These are phyloP conservation scores for Scopulariopsis brevicaulis DNA, from an alignment of 2,329 filamentous ascomycete species.

Conservation along the genomic window DNA sequence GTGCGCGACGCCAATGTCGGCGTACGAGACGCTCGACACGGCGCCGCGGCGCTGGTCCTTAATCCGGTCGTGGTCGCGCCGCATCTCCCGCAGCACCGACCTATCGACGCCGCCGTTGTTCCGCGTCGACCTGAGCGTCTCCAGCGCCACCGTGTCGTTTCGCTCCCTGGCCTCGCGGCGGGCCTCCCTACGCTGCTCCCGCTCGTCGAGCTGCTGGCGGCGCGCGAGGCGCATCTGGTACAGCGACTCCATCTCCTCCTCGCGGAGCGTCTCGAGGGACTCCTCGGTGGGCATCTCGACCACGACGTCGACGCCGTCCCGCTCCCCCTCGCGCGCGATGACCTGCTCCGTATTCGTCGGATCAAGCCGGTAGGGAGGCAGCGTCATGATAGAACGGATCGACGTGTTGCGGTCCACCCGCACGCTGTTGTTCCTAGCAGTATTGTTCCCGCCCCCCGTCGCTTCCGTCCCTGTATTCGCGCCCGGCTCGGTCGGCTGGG, in stretches of 20 bases:
- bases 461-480: conserved; percentile 1
- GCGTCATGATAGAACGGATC: conserved; percentile 84
- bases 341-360: conserved; percentile 70
- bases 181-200: conserved; percentile 61
- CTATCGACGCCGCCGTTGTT: conserved; percentile 34
- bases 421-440: conserved; percentile 11
- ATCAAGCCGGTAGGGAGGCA: conserved; percentile 71
- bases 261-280: conserved; percentile 65
- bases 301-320: conserved; percentile 83
- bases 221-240: conserved; percentile 81
- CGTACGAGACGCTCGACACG: conserved; percentile 67
- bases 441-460: conserved; percentile 2
- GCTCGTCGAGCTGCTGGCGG: conserved; percentile 62
- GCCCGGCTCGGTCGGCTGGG: conserved; percentile 16
- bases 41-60: conserved; percentile 50
- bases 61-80: conserved; percentile 41
- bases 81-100: conserved; percentile 43
- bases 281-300: conserved; percentile 74
- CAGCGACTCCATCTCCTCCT: conserved; percentile 84
- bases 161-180: conserved; percentile 61
- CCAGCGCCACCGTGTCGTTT: conserved; percentile 59
- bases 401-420: conserved; percentile 65
- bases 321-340: conserved; percentile 79
- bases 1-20: conserved; percentile 61
- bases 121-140: conserved; percentile 45